Conservation (phyloP, 2,329 filamentous ascomycete genomes). For the Trichoderma atroviride region DNA sequence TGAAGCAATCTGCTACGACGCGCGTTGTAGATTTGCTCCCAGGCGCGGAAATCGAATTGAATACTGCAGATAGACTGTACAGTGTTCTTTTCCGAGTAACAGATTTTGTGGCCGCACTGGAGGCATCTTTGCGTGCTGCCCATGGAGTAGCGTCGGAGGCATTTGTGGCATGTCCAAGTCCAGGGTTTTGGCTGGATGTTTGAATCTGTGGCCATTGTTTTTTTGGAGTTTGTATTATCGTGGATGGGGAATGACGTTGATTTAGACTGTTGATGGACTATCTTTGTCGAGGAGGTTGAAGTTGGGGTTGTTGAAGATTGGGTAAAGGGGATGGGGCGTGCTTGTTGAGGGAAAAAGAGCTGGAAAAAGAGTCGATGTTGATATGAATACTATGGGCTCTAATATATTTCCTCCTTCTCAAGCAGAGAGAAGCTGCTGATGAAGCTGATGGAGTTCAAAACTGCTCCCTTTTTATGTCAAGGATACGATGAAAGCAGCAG, state of each 20-base stretch:
- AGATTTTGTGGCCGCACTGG: background rate
- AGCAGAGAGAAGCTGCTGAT: constrained; percentile 74
- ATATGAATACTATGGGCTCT: constrained; percentile 39
- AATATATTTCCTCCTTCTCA: constrained; percentile 82
- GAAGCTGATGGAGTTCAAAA: background rate
- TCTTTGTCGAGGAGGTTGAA: background rate
- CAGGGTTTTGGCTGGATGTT: background rate
- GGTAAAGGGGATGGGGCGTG: background rate
- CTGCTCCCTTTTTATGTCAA: background rate
- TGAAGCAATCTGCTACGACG: constrained; percentile 30
- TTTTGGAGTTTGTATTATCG: background rate
- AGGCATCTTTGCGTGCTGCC: constrained; percentile 1
- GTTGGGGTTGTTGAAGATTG: too few relatives aligned
- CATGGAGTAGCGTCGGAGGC: background rate
- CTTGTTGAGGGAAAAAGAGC: background rate
- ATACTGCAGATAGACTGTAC: background rate
- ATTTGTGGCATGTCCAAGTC: constrained; percentile 10
- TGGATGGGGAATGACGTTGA: background rate
- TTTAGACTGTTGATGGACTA: background rate
- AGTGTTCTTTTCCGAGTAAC: background rate
- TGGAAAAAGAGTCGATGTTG: background rate
- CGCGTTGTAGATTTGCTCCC: constrained; percentile 38
- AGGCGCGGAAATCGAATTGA: constrained; percentile 28
- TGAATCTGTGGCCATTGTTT: background rate
- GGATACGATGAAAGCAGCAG: background rate